Percentiles rank a stretch among this genome's conserved stretches.
Evolutionary conservation across 1,139 yeast genomes (phyloP).

Genomic region (Debaryomyces robertsiae): DNA sequence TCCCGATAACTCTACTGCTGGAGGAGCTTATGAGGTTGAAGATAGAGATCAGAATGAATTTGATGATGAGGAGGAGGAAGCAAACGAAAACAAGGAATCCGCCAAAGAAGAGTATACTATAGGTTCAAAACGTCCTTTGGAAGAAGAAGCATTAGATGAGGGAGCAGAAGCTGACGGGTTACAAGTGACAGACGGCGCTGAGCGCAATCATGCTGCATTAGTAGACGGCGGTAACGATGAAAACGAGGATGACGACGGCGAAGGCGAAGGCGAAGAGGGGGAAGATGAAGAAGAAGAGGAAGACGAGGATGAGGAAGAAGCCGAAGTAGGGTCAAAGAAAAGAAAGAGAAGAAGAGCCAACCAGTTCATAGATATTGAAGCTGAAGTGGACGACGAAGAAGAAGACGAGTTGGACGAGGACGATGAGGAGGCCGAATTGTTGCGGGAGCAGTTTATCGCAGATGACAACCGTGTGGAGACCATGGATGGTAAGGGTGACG

Average conservation of each 20-base stretch:
- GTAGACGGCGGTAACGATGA: slow-evolving; percentile 11
- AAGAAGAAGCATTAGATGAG: slow-evolving; percentile 13
- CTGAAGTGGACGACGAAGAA: slow-evolving; percentile 98
- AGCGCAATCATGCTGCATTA: slow-evolving; percentile 14
- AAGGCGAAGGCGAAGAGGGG: slow-evolving; percentile 22
- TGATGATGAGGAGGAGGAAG: slow-evolving; percentile 36
- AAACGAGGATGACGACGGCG: slow-evolving; percentile 18
- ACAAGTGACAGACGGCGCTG: slow-evolving; percentile 7
- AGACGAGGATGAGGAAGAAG: slow-evolving; percentile 66
- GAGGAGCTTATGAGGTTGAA: slow-evolving; percentile 22
- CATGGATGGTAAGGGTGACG: slow-evolving; percentile 46
- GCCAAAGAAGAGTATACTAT: slow-evolving; percentile 10
- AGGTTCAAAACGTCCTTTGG: slow-evolving; percentile 13
- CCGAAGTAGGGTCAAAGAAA: slow-evolving; percentile 56
- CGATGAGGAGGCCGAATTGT: slow-evolving; percentile 83
- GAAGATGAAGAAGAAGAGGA: slow-evolving; percentile 48
- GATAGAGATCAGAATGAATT: slow-evolving; percentile 49
- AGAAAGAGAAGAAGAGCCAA: slow-evolving; percentile 75
- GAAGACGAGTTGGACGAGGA: slow-evolving; percentile 91
- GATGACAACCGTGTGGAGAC: slow-evolving; percentile 62
- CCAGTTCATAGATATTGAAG: slow-evolving; percentile 97
- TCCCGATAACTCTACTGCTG: slow-evolving; percentile 11
- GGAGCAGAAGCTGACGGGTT: slow-evolving; percentile 7
- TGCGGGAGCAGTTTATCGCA: slow-evolving; percentile 79
- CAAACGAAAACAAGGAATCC: slow-evolving; percentile 9